phyloP scores from a whole-genome alignment of 2,329 filamentous ascomycete genomes.

The Xylariales sp. region DNA sequence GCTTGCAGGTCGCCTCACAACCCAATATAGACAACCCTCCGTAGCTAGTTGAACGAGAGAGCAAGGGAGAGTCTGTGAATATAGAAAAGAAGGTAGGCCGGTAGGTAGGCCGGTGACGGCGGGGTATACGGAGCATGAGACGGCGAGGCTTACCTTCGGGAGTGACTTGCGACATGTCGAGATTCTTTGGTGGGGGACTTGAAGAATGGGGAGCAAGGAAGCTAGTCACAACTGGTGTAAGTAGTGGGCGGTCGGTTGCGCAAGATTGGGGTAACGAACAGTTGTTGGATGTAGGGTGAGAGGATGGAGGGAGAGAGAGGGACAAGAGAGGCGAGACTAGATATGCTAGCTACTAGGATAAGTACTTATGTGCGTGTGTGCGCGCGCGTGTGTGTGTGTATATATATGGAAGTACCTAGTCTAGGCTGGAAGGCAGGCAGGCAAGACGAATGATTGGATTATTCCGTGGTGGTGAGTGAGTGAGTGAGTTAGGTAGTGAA shows the following conservation, averaged over 20 bases:
- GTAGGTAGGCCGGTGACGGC: conserved; percentile 18
- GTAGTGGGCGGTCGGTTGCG: conserved; percentile 10
- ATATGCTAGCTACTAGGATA: no score
- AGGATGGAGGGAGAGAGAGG: background rate
- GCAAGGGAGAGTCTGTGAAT: background rate
- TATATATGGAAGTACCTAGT: background rate
- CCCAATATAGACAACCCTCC: background rate
- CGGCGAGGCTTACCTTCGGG: conserved; percentile 53
- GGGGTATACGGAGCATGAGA: conserved; percentile 18
- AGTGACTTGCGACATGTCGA: conserved; percentile 50
- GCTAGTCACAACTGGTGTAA: conserved; percentile 23
- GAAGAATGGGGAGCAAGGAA: conserved; percentile 10
- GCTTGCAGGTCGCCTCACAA: background rate
- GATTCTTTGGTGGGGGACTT: conserved; percentile 3
- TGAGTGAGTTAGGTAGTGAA: conserved; percentile 1
- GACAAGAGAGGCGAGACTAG: background rate
- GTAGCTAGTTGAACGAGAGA: background rate
- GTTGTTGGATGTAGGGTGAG: background rate
- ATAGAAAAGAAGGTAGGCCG: background rate
- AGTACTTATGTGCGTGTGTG: background rate
- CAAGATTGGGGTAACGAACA: conserved; percentile 25
- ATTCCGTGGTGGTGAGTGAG: background rate
- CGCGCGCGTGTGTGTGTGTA: no score
- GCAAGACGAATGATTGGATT: background rate
- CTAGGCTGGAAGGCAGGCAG: background rate